Evolutionary conservation across 2,329 filamentous ascomycete species (phyloP).

Genomic region (Aspergillus calidoustus): DNA sequence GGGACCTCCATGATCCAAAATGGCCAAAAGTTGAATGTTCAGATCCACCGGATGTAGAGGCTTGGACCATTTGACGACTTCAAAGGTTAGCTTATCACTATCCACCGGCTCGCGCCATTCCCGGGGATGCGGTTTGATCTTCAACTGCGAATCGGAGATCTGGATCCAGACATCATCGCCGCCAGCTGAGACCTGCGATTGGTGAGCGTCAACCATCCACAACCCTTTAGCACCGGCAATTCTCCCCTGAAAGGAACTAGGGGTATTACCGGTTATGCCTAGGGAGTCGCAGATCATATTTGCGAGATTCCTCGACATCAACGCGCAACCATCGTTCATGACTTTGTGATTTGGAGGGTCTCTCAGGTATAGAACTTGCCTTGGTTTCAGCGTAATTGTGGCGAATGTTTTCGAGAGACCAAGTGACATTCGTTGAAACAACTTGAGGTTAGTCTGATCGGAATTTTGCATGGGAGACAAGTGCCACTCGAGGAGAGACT

Average conservation of each 20-base stretch:
- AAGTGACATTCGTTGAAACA: constrained; percentile 50
- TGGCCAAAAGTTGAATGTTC: constrained; percentile 60
- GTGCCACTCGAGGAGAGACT: constrained; percentile 52
- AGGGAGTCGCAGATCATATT: constrained; percentile 50
- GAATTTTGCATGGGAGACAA: constrained; percentile 43
- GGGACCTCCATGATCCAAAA: constrained; percentile 59
- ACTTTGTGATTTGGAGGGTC: constrained; percentile 36
- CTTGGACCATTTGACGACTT: constrained; percentile 57
- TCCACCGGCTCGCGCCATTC: constrained; percentile 39
- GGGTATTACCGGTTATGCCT: constrained; percentile 47
- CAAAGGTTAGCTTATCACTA: constrained; percentile 58
- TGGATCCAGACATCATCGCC: constrained; percentile 57
- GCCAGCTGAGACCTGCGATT: constrained; percentile 27
- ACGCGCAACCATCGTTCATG: constrained; percentile 59
- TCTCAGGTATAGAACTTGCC: constrained; percentile 41
- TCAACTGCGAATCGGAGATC: constrained; percentile 61
- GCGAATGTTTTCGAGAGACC: constrained; percentile 51
- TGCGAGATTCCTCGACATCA: constrained; percentile 59
- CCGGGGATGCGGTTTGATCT: constrained; percentile 54
- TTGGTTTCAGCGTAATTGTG: constrained; percentile 41
- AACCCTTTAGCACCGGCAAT: constrained; percentile 66
- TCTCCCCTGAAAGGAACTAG: constrained; percentile 61
- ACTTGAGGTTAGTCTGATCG: constrained; percentile 47
- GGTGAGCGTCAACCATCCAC: constrained; percentile 59
- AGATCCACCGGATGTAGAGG: constrained; percentile 51